Base-by-base conservation (phyloP, 2,329 filamentous ascomycete species). In the Exophiala lecanii-corni region DNA sequence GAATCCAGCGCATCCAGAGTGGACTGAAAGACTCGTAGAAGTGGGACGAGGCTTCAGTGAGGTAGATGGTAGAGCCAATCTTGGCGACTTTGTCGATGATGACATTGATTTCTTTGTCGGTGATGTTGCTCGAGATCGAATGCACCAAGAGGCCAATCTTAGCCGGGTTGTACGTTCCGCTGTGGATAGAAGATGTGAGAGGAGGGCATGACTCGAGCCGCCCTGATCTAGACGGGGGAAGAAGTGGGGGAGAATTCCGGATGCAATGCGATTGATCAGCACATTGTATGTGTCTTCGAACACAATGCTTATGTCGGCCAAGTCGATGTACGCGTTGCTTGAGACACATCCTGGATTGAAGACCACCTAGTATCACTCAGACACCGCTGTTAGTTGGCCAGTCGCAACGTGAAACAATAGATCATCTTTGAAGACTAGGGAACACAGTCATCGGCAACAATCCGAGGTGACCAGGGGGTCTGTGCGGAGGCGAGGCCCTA, bases 341-440 rank as follows among this genome's bases (percentile, higher is more conserved):
- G 68, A 64, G 10, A 71, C 59, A 5, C 63, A 61, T 16, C 70
- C 70, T 3, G 70, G 70, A 45, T 73, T 73, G 54, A 70, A 67
- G 19, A 71, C 61, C 34, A 70, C 56, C 61, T 67, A 28, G 7
- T 28, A n/a, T n/a, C n/a, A n/a, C n/a, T n/a, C n/a, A n/a, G n/a
- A n/a, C n/a, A n/a, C n/a, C n/a, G n/a, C n/a, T n/a, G n/a, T n/a
- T n/a, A n/a, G n/a, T n/a, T n/a, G n/a, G n/a, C n/a, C n/a, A n/a
- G n/a, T n/a, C n/a, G n/a, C n/a, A n/a, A n/a, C n/a, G n/a, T n/a
- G n/a, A n/a, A n/a, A n/a, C n/a, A n/a, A n/a, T n/a, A n/a, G n/a
- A n/a, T n/a, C n/a, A n/a, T n/a, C n/a, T n/a, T n/a, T n/a, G n/a
- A n/a, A n/a, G n/a, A n/a, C n/a, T n/a, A n/a, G n/a, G n/a, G n/a